A percentile compares a stretch with the other conserved stretches of the same genome.
Evolutionary conservation across 2,329 filamentous ascomycete species (phyloP).

Genomic region (Alternaria rosae): DNA sequence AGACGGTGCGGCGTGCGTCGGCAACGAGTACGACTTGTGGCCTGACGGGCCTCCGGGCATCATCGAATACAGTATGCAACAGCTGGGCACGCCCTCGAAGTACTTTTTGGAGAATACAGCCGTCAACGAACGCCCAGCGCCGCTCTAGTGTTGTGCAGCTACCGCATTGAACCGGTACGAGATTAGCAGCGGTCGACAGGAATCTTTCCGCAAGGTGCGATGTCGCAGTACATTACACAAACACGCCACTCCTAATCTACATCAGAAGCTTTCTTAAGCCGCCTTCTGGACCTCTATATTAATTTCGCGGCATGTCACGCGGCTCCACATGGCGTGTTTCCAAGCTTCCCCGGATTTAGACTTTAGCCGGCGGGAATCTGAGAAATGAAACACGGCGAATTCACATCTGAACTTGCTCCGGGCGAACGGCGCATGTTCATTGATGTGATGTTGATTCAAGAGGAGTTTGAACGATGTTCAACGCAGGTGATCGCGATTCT

Average conservation of each 20-base stretch:
- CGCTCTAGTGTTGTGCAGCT: neutral
- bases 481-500: neutral
- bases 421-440: conserved; percentile 21
- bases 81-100: neutral
- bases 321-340: conserved; percentile 10
- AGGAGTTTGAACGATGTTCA: neutral
- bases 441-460: neutral
- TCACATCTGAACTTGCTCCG: conserved; percentile 12
- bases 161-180: neutral
- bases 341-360: conserved; percentile 12
- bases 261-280: neutral
- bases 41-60: neutral
- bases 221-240: neutral
- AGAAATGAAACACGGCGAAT: conserved; percentile 3
- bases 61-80: neutral
- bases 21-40: neutral
- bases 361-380: conserved; percentile 36
- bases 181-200: neutral
- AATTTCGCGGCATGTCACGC: conserved; percentile 4
- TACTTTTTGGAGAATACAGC: neutral
- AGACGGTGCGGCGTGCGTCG: no score
- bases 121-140: neutral
- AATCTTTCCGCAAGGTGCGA: neutral
- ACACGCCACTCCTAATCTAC: neutral
- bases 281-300: neutral